phyloP scores from a whole-genome alignment of 352 stramenopile genomes.

The Globisporangium carolinianum region DNA sequence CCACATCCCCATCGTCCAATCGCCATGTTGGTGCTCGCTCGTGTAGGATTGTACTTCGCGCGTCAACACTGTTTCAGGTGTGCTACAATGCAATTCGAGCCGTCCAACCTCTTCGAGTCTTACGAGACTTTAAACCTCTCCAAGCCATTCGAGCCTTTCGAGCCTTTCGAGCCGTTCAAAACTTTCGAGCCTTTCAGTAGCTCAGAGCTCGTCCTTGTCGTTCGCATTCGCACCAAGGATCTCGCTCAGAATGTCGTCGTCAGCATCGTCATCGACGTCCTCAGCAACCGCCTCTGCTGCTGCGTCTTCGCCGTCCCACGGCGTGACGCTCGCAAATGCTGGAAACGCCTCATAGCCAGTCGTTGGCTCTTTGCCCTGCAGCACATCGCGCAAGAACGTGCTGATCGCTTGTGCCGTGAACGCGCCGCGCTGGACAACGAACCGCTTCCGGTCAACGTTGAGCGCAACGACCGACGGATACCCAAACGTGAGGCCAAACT shows the following conservation, averaged over 20 bases:
- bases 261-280: slow-evolving; percentile 79
- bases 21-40: too few species aligned
- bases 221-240: slow-evolving; percentile 40
- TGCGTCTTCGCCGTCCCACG: slow-evolving; percentile 82
- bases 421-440: slow-evolving; percentile 71
- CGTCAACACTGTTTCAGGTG: too few species aligned
- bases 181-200: too few species aligned
- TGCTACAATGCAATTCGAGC: too few species aligned
- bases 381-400: slow-evolving; percentile 66
- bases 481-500: slow-evolving; percentile 87
- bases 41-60: too few species aligned
- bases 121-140: too few species aligned
- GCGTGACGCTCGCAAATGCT: slow-evolving; percentile 47
- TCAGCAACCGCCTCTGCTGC: slow-evolving; percentile 54
- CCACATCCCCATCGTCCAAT: too few species aligned
- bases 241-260: slow-evolving; percentile 85
- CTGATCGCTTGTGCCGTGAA: slow-evolving; percentile 63
- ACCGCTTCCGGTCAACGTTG: slow-evolving; percentile 80
- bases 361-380: slow-evolving; percentile 64
- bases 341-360: slow-evolving; percentile 57
- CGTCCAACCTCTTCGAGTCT: too few species aligned
- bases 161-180: too few species aligned
- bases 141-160: too few species aligned
- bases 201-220: slow-evolving; percentile 75
- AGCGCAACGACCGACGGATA: slow-evolving; percentile 89